These are phyloP conservation scores for Fimicolochytrium jonesii DNA, from an alignment of 192 early-diverging fungal species.

Conservation along the genomic window DNA sequence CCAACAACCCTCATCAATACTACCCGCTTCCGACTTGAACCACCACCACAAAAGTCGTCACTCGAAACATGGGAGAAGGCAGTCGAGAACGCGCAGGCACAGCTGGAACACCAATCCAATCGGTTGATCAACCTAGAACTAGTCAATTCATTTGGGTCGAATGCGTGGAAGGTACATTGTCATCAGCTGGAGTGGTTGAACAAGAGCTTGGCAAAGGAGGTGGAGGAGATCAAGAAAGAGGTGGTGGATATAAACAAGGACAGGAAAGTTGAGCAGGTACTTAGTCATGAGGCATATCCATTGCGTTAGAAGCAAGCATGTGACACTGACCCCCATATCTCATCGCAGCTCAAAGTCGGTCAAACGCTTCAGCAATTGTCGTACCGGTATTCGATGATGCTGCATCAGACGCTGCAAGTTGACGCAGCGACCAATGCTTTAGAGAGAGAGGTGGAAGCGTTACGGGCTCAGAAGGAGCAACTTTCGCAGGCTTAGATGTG, in stretches of 20 bases:
- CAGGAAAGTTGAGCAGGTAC: conserved; percentile 47
- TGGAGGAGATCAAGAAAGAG: conserved; percentile 19
- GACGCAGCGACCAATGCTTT: conserved; percentile 32
- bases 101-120: conserved; percentile 42
- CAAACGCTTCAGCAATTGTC: conserved; percentile 21
- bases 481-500: no score
- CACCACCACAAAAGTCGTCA: background rate
- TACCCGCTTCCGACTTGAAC: conserved; percentile 6
- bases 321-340: background rate
- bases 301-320: no score
- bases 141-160: conserved; percentile 39
- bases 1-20: background rate
- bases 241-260: conserved; percentile 41
- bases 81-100: conserved; percentile 44
- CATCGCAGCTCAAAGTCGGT: conserved; percentile 19
- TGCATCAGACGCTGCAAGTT: conserved; percentile 23
- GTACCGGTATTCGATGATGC: conserved; percentile 23
- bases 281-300: no score
- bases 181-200: conserved; percentile 35
- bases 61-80: conserved; percentile 27
- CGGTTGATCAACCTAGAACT: conserved; percentile 48
- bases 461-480: conserved; percentile 8
- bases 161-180: conserved; percentile 43
- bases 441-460: conserved; percentile 28
- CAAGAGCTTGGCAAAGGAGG: conserved; percentile 15